These are phyloP conservation scores for Globisporangium sylvaticum DNA, from an alignment of 352 stramenopile species.

Conservation along the genomic window DNA sequence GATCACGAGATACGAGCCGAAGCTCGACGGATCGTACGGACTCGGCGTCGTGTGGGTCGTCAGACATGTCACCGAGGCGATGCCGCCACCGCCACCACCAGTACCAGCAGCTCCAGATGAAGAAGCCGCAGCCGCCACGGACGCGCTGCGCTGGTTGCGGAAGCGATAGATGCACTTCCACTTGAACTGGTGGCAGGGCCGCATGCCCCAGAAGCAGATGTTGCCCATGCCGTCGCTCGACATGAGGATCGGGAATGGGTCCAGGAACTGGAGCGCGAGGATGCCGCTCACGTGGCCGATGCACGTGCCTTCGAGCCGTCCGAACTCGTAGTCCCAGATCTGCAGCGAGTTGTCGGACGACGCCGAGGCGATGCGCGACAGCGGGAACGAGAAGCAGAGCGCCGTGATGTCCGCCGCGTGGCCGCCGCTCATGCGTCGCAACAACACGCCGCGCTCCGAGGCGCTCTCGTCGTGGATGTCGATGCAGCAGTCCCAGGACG, in stretches of 20 bases:
- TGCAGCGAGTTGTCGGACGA: constrained; percentile 67
- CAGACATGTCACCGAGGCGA: constrained; percentile 47
- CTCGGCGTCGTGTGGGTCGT: constrained; percentile 25
- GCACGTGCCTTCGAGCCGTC: constrained; percentile 66
- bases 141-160: constrained; percentile 40
- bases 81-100: constrained; percentile 15
- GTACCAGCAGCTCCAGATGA: background rate
- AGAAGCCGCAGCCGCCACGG: constrained; percentile 5
- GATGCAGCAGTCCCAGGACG: constrained; percentile 81
- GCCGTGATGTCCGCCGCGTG: constrained; percentile 79
- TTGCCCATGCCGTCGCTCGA: constrained; percentile 70
- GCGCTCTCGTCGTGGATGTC: constrained; percentile 84
- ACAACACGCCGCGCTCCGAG: constrained; percentile 67
- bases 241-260: constrained; percentile 66
- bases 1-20: constrained; percentile 50
- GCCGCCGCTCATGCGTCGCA: constrained; percentile 67
- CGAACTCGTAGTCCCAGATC: constrained; percentile 89
- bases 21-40: constrained; percentile 19
- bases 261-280: constrained; percentile 61
- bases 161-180: constrained; percentile 77
- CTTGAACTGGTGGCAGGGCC: constrained; percentile 52
- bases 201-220: constrained; percentile 74
- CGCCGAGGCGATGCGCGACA: constrained; percentile 78
- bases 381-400: constrained; percentile 62
- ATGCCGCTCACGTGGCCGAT: constrained; percentile 71